phyloP scores from a whole-genome alignment of 148 eudicot species.

The Vaccinium myrtillus region DNA sequence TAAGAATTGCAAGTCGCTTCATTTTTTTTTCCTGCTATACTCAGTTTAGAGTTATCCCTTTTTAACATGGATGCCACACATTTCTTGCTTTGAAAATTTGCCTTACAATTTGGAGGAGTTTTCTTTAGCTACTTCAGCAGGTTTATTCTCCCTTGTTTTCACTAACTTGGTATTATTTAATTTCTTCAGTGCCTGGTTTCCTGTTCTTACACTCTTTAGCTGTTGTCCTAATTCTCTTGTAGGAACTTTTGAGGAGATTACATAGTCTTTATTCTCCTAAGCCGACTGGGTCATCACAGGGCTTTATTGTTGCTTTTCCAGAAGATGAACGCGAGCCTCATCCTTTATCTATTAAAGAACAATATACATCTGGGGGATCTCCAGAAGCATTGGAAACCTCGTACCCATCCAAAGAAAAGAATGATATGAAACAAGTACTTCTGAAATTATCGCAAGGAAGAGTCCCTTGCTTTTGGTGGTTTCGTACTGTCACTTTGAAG shows the following conservation, averaged over 20 bases:
- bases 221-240: constrained; percentile 3
- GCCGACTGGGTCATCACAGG: constrained; percentile 40
- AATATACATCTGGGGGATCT: constrained; percentile 34
- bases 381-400: constrained; percentile 20
- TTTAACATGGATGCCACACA: neutral
- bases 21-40: neutral
- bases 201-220: neutral
- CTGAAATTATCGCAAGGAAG: constrained; percentile 38
- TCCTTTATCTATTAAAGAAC: constrained; percentile 31
- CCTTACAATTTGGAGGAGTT: neutral
- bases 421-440: constrained; percentile 33
- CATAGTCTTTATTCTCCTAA: constrained; percentile 51
- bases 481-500: constrained; percentile 47
- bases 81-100: neutral
- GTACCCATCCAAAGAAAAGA: constrained; percentile 16
- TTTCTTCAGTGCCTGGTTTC: neutral
- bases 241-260: constrained; percentile 81
- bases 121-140: neutral
- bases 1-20: neutral
- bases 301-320: constrained; percentile 24
- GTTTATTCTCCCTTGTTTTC: neutral
- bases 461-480: constrained; percentile 40
- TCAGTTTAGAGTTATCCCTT: neutral
- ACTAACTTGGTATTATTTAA: neutral
- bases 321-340: constrained; percentile 28